Evolutionary conservation across 768 basidiomycete genomes (phyloP), one percentile per base, ranked within the genome.

Genomic region (Suillus luteus): DNA sequence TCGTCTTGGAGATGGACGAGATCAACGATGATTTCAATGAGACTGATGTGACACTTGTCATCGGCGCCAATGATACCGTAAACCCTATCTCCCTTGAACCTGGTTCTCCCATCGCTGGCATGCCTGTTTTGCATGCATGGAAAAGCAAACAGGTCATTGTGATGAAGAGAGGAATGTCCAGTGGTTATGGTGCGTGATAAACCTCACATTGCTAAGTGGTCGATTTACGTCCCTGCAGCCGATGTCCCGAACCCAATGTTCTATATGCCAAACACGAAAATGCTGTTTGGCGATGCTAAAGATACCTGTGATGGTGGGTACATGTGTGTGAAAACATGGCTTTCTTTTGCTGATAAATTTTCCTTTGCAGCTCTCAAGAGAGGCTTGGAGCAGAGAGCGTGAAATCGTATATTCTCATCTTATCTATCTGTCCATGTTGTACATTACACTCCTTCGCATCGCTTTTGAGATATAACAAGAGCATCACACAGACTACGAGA

Each of bases 181-280:
- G 90, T 72, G 93, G 92, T 44, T 94, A 94, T 71, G 93, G 92
- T 92, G 64, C 59, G 81, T 73, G 44, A 55, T 48, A 49, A 46
- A 24, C 57, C 41, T 22, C 8, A 12, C 40, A 31, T 22, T 22
- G 31, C 37, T 48, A 19, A 6, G 6, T 43, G 66, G 51, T 71
- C 55, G 44, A 43, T 17, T 11, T 46, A 62, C 62, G 46, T 51
- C 17, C 1, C 49, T 66, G 58, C 74, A 91, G 93, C 94, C 60
- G 93, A 95, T 72, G 93, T 95, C 11, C 93, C 92, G 12, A 95
- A 95, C 73, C 93, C 93, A 22, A 91, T 95, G 89, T 95, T 95
- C 82, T 95, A 91, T 76, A 92, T 93, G 89, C 85, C 88, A 24
- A 88, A 89, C 52, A 91, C 93, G 27, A 91, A 89, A 78, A 95